Percentiles rank a stretch among this genome's conserved stretches.
These are phyloP conservation scores for Leishmania braziliensis DNA, from an alignment of 208 protist genomes.

Conservation along the genomic window DNA sequence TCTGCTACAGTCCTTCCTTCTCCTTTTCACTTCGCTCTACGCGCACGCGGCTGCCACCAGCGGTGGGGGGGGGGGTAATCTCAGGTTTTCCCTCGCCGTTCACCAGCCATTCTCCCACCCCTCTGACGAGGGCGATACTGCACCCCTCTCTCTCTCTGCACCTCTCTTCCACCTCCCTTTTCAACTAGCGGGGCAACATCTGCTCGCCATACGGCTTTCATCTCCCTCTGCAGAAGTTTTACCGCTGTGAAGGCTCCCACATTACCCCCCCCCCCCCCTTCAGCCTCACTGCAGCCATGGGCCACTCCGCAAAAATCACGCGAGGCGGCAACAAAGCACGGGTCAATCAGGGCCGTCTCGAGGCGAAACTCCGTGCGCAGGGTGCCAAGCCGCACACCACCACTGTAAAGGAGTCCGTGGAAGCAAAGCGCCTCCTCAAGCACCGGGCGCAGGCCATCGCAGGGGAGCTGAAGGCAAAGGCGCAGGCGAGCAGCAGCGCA, in stretches of 20 bases:
- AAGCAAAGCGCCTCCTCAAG: slow-evolving; percentile 61
- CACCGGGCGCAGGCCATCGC: slow-evolving; percentile 69
- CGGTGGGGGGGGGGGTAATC: background rate
- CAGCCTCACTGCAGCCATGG: slow-evolving; percentile 42
- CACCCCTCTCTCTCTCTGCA: background rate
- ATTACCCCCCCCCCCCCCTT: background rate
- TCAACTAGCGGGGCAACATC: background rate
- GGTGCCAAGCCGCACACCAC: slow-evolving; percentile 79
- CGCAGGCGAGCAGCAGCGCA: slow-evolving; percentile 18
- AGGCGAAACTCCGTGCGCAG: slow-evolving; percentile 79
- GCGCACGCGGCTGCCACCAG: background rate
- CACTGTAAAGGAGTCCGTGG: slow-evolving; percentile 59
- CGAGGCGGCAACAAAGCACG: slow-evolving; percentile 88
- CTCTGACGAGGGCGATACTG: background rate
- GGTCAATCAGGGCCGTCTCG: slow-evolving; percentile 66
- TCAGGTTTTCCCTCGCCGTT: background rate
- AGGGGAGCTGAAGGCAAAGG: slow-evolving; percentile 63
- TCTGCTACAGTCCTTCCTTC: background rate
- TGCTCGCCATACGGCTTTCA: too few species aligned
- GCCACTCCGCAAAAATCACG: slow-evolving; percentile 85
- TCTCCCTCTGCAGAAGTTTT: background rate
- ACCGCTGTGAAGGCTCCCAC: too few species aligned
- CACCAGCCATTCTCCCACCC: background rate
- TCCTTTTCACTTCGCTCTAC: background rate
- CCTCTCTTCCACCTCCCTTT: background rate